Conservation (phyloP, 108 stramenopile species). For the Pseudonitzschia delicatissima region DNA sequence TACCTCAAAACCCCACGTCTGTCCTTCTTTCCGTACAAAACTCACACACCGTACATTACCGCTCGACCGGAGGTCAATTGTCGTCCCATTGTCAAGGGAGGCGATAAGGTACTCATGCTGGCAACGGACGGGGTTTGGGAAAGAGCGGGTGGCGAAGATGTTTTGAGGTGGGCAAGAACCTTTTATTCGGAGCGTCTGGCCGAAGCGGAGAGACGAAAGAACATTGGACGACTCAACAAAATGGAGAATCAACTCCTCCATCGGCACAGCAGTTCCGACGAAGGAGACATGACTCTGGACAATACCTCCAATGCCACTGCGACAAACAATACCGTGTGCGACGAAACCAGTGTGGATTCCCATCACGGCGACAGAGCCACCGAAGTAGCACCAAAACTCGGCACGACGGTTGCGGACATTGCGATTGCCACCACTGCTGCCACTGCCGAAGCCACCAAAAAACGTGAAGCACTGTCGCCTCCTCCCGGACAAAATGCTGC, state of each 20-base stretch:
- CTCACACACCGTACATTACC: conserved; percentile 81
- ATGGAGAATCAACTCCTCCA: conserved; percentile 8
- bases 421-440: neutral
- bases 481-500: conserved; percentile 37
- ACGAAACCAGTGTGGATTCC: conserved; percentile 32
- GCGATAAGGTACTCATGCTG: conserved; percentile 74
- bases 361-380: neutral
- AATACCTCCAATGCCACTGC: conserved; percentile 7
- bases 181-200: conserved; percentile 69
- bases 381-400: conserved; percentile 6
- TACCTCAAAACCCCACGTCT: conserved; percentile 81
- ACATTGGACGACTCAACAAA: conserved; percentile 20
- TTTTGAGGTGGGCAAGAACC: conserved; percentile 68
- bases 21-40: conserved; percentile 81
- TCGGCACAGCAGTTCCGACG: conserved; percentile 24
- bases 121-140: conserved; percentile 90
- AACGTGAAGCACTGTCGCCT: conserved; percentile 39
- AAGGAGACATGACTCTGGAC: conserved; percentile 5
- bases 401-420: neutral
- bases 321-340: conserved; percentile 5
- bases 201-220: conserved; percentile 43
- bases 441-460: conserved; percentile 16
- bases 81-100: conserved; percentile 57
- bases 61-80: conserved; percentile 85
- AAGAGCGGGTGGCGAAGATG: conserved; percentile 68